These are phyloP conservation scores for Crucihimalaya himalaica DNA, from an alignment of 345 rosid species.

Conservation along the genomic window DNA sequence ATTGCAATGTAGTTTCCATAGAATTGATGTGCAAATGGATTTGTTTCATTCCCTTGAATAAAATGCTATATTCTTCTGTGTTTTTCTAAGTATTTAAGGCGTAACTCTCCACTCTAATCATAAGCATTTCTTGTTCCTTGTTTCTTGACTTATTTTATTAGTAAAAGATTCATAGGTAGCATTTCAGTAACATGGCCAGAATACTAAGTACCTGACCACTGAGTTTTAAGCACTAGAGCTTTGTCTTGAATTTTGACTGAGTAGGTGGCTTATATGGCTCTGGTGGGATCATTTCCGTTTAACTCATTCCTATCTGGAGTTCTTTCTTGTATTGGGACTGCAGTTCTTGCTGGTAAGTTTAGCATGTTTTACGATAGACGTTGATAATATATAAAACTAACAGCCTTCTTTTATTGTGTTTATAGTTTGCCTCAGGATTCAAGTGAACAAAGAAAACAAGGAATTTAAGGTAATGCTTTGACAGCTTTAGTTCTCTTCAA, in stretches of 20 bases:
- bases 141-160: background rate
- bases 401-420: constrained; percentile 13
- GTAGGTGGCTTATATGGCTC: constrained; percentile 91
- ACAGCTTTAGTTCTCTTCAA: background rate
- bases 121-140: background rate
- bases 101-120: too few species aligned
- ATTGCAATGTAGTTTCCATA: constrained; percentile 15
- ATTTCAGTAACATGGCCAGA: background rate
- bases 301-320: constrained; percentile 99
- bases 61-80: background rate
- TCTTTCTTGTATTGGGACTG: constrained; percentile 94
- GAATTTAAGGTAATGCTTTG: constrained; percentile 69
- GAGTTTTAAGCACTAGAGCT: background rate
- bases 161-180: background rate
- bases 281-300: constrained; percentile 97
- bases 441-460: constrained; percentile 99
- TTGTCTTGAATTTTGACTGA: constrained; percentile 13
- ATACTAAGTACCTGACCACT: background rate
- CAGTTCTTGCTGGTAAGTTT: constrained; percentile 93
- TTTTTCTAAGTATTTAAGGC: background rate
- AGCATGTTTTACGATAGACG: background rate
- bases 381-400: background rate
- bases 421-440: constrained; percentile 96
- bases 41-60: background rate
- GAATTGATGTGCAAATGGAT: background rate